Conservation (phyloP, 148 eudicot species). For the Rhododendron ovatum region DNA sequence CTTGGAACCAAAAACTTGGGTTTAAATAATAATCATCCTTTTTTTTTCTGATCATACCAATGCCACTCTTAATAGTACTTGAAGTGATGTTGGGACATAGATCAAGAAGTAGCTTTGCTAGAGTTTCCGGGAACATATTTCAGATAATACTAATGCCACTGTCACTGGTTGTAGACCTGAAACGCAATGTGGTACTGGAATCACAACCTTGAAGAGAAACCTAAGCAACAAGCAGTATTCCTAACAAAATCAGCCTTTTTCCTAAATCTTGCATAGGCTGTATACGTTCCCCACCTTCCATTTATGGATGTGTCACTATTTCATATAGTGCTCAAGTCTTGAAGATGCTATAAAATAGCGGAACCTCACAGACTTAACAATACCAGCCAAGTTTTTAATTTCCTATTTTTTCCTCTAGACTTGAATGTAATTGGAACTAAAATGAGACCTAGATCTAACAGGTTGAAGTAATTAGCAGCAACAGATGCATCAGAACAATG, state of each 20-base stretch:
- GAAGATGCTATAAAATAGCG: not conserved
- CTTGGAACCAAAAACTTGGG: too few relatives aligned
- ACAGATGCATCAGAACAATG: too few relatives aligned
- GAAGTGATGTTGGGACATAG: constrained; percentile 5
- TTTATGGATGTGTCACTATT: not conserved
- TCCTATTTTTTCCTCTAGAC: too few relatives aligned
- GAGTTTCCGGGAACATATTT: constrained; percentile 68
- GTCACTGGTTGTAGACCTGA: constrained; percentile 88
- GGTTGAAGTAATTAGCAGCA: too few relatives aligned
- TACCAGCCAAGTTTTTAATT: not conserved
- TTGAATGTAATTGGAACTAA: too few relatives aligned
- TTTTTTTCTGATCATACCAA: too few relatives aligned
- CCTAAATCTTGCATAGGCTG: not conserved
- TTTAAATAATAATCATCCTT: too few relatives aligned
- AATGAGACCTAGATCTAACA: too few relatives aligned
- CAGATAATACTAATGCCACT: constrained; percentile 93
- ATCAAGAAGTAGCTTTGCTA: constrained; percentile 74
- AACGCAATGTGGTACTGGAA: constrained; percentile 2
- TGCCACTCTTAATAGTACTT: too few relatives aligned
- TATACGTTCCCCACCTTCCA: not conserved
- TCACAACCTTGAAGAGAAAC: not conserved
- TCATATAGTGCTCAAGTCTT: not conserved
- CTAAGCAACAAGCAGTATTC: not conserved
- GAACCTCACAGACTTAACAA: not conserved
- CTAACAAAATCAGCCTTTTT: not conserved